Conservation (phyloP, 306 rosid species). For the Malus fusca region DNA sequence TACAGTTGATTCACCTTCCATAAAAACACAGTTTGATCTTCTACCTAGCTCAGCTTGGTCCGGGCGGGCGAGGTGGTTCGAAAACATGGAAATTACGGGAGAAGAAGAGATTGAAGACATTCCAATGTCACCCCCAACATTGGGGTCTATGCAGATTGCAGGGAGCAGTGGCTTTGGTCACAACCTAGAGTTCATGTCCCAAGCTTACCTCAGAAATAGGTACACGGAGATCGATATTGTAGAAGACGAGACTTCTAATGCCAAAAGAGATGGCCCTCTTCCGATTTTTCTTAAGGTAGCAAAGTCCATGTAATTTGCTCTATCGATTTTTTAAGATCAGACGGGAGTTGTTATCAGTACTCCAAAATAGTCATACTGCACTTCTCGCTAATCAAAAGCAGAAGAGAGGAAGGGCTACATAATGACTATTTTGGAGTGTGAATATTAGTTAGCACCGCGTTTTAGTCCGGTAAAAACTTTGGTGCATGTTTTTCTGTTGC, state of each 20-base stretch:
- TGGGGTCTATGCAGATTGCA: conserved; percentile 49
- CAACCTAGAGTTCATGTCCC: conserved; percentile 58
- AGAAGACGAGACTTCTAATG: conserved; percentile 24
- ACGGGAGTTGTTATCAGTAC: too few species aligned
- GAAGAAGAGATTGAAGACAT: conserved; percentile 61
- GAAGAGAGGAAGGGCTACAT: too few species aligned
- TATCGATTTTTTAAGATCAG: too few species aligned
- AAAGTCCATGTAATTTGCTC: too few species aligned
- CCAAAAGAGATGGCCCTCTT: conserved; percentile 51
- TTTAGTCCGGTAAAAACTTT: too few species aligned
- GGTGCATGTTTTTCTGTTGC: background rate
- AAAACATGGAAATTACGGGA: conserved; percentile 54
- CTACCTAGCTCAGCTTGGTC: background rate
- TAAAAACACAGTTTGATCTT: conserved; percentile 14
- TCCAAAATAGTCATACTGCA: too few species aligned
- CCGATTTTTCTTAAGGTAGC: conserved; percentile 82
- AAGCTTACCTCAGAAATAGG: conserved; percentile 41
- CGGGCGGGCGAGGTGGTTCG: background rate
- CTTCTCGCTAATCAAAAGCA: too few species aligned
- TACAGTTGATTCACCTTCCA: conserved; percentile 30
- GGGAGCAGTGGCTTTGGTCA: conserved; percentile 56
- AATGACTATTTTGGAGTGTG: too few species aligned
- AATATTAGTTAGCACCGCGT: too few species aligned
- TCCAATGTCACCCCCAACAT: conserved; percentile 44
- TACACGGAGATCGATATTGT: conserved; percentile 58